Conservation (phyloP, 345 rosid genomes). For the Clausena lansium region DNA sequence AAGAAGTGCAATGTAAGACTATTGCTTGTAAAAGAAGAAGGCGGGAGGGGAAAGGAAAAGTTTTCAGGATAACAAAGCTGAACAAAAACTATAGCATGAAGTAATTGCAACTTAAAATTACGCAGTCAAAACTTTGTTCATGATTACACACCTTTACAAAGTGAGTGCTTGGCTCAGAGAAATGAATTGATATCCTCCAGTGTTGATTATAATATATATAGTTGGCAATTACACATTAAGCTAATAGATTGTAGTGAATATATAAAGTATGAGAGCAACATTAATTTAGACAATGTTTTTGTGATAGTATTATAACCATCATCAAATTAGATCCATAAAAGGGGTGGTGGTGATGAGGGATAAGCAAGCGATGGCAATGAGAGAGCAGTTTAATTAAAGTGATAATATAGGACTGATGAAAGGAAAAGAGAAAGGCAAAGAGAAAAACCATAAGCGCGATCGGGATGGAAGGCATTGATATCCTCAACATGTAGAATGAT, state of each 20-base stretch:
- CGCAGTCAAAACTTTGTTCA: neutral
- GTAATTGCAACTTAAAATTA: neutral
- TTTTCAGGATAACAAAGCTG: neutral
- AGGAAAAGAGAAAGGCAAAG: neutral
- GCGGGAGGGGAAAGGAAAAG: neutral
- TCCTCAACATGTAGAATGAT: conserved; percentile 73
- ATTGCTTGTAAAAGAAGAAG: neutral
- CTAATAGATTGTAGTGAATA: neutral
- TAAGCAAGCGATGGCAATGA: no score
- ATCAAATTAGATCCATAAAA: neutral
- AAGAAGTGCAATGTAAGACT: conserved; percentile 6
- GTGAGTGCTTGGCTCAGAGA: neutral
- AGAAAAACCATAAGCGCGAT: conserved; percentile 68
- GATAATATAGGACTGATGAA: neutral
- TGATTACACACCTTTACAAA: neutral
- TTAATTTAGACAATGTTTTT: neutral
- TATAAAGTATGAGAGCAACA: neutral
- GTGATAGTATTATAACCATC: neutral
- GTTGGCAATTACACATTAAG: neutral
- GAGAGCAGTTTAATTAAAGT: neutral
- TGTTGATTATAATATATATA: no score
- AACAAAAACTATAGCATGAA: neutral
- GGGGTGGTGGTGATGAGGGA: neutral
- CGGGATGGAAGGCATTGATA: conserved; percentile 52
- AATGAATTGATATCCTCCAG: neutral